Conservation (phyloP, 129 eudicot genomes). For the Lactuca sativa region DNA sequence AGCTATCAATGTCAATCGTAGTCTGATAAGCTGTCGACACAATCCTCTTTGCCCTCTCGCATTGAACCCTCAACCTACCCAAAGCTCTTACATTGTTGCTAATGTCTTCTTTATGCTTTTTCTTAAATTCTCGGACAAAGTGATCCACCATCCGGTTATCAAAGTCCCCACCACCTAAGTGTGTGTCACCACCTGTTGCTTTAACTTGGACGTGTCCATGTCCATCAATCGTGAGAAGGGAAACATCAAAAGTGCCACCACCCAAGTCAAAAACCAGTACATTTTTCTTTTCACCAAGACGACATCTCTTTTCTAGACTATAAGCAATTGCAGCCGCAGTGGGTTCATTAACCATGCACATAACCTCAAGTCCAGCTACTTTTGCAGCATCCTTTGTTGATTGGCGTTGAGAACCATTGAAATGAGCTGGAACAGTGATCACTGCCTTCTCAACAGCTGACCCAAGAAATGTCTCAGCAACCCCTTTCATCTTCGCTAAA, state of each 20-base stretch:
- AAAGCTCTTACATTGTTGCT: slow-evolving; percentile 27
- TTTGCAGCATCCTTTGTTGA: slow-evolving; percentile 36
- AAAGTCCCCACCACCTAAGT: slow-evolving; percentile 34
- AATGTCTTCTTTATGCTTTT: slow-evolving; percentile 23
- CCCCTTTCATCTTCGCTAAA: slow-evolving; percentile 27
- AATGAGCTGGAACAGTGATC: slow-evolving; percentile 35
- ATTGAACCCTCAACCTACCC: slow-evolving; percentile 30
- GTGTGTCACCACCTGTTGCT: slow-evolving; percentile 35
- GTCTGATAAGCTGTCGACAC: slow-evolving; percentile 19
- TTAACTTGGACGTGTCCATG: slow-evolving; percentile 19
- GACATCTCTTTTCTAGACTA: slow-evolving; percentile 24
- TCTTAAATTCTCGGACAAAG: slow-evolving; percentile 22
- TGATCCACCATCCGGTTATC: slow-evolving; percentile 30
- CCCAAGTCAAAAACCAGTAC: slow-evolving; percentile 32
- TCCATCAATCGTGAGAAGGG: slow-evolving; percentile 28
- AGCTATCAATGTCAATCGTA: slow-evolving; percentile 17
- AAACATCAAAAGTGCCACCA: slow-evolving; percentile 34
- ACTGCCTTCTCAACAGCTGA: slow-evolving; percentile 29
- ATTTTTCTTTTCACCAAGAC: slow-evolving; percentile 9
- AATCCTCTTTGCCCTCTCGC: slow-evolving; percentile 36
- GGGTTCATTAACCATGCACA: slow-evolving; percentile 24
- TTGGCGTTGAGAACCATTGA: slow-evolving; percentile 34
- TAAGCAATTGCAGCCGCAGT: slow-evolving; percentile 38
- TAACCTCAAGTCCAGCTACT: slow-evolving; percentile 29
- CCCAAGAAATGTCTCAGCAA: slow-evolving; percentile 30